These are phyloP conservation scores for Candida sp. DNA, from an alignment of 1,139 yeast genomes.

Conservation along the genomic window DNA sequence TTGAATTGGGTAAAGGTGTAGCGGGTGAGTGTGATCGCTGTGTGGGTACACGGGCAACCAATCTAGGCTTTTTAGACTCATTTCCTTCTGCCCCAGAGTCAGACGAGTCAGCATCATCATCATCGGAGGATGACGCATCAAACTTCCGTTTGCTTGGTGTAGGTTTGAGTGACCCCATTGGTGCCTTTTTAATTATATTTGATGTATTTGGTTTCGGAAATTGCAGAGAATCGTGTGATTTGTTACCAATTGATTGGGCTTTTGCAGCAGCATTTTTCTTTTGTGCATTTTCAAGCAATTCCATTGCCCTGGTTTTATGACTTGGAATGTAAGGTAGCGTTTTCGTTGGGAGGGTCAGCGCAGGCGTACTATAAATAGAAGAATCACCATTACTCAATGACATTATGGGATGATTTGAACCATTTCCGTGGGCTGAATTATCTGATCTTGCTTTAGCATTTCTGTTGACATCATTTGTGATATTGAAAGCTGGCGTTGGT, in stretches of 20 bases:
- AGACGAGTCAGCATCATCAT: conserved; percentile 7
- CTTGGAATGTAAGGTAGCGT: not conserved
- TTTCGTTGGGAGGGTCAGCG: not conserved
- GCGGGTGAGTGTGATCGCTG: conserved; percentile 5
- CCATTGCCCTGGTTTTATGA: not conserved
- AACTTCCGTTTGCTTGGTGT: conserved; percentile 3
- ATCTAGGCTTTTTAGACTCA: conserved; percentile 10
- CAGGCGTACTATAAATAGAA: not conserved
- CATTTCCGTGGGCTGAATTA: too few species aligned
- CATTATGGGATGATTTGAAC: too few species aligned
- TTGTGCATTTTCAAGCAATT: not conserved
- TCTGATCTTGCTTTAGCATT: too few species aligned
- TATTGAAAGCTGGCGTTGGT: conserved; percentile 2
- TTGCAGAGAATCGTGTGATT: not conserved
- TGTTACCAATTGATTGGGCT: not conserved
- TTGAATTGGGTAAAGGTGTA: conserved; percentile 2
- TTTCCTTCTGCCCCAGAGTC: conserved; percentile 6
- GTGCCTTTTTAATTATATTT: not conserved
- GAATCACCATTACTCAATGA: not conserved
- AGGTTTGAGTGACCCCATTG: not conserved
- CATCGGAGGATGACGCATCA: conserved; percentile 8
- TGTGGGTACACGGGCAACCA: conserved; percentile 13
- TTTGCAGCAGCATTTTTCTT: not conserved
- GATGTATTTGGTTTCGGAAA: not conserved
- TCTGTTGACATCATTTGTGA: too few species aligned